These are phyloP conservation scores for Cytospora paraplurivora DNA, from an alignment of 2,329 filamentous ascomycete genomes.

Conservation along the genomic window DNA sequence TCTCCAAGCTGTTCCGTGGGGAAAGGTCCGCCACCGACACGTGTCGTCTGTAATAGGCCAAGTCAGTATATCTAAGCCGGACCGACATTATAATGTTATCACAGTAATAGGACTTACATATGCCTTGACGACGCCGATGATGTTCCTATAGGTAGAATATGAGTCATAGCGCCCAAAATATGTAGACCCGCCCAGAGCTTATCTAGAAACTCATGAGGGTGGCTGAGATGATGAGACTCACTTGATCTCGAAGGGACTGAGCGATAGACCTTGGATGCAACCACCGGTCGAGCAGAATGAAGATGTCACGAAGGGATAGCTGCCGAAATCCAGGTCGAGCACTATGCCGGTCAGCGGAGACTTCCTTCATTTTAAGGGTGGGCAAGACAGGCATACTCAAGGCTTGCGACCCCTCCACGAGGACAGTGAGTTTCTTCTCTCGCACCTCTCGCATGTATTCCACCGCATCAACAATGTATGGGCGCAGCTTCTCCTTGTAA, in stretches of 20 bases:
- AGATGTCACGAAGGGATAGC: slow-evolving; percentile 61
- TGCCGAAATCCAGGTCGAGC: slow-evolving; percentile 61
- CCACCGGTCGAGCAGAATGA: slow-evolving; percentile 61
- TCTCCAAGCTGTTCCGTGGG: slow-evolving; percentile 56
- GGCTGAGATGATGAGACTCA: slow-evolving; percentile 38
- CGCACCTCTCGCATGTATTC: slow-evolving; percentile 62
- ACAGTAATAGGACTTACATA: slow-evolving; percentile 40
- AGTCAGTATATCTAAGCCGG: no score
- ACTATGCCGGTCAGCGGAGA: slow-evolving; percentile 35
- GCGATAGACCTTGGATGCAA: slow-evolving; percentile 58
- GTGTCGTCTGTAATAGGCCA: slow-evolving; percentile 47
- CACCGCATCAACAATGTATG: slow-evolving; percentile 68
- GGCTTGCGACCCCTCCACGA: slow-evolving; percentile 63
- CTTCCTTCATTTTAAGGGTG: no score
- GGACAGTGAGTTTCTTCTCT: slow-evolving; percentile 52
- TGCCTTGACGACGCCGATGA: slow-evolving; percentile 65
- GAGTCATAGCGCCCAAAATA: no score
- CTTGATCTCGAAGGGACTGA: slow-evolving; percentile 57
- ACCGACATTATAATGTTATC: no score
- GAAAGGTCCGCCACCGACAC: slow-evolving; percentile 61
- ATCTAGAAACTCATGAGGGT: no score
- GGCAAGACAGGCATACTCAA: slow-evolving; percentile 41
- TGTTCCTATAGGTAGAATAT: no score
- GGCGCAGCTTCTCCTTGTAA: slow-evolving; percentile 58
- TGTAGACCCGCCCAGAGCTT: no score